phyloP scores from a whole-genome alignment of 1,139 yeast genomes.

The Debaryomyces coudertii region DNA sequence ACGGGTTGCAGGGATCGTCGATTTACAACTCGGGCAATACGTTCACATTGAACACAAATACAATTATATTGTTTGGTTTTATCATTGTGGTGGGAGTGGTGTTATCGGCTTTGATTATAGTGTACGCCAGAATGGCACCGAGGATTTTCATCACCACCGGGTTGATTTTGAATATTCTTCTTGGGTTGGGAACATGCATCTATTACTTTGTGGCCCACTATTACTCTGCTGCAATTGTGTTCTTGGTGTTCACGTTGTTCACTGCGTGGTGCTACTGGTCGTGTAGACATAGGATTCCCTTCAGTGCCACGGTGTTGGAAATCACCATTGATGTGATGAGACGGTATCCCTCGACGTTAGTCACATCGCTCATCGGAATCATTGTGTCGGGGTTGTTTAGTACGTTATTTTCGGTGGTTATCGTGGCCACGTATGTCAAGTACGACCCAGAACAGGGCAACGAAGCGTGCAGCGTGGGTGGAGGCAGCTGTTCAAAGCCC shows the following conservation, averaged over 20 bases:
- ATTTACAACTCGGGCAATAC: conserved; percentile 57
- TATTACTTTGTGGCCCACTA: conserved; percentile 65
- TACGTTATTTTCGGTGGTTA: conserved; percentile 63
- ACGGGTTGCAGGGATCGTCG: conserved; percentile 62
- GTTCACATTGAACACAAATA: conserved; percentile 72
- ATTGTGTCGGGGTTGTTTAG: conserved; percentile 66
- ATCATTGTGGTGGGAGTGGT: conserved; percentile 64
- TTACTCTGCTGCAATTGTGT: conserved; percentile 80
- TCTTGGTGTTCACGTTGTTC: conserved; percentile 62
- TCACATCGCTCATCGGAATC: conserved; percentile 67
- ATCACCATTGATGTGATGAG: conserved; percentile 78
- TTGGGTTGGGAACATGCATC: conserved; percentile 77
- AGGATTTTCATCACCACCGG: conserved; percentile 70
- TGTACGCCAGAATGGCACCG: conserved; percentile 67
- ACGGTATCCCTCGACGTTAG: conserved; percentile 66
- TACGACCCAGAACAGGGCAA: conserved; percentile 50
- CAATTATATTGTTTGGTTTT: conserved; percentile 71
- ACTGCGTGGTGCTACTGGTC: conserved; percentile 77
- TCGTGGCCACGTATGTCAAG: conserved; percentile 78
- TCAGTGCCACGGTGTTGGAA: conserved; percentile 74
- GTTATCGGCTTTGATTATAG: conserved; percentile 57
- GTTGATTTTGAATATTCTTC: conserved; percentile 63
- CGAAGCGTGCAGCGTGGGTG: conserved; percentile 47
- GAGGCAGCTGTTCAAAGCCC: conserved; percentile 68
- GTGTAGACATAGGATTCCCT: conserved; percentile 67